Conservation (phyloP, 441 rosid genomes). For the Breynia disticha region DNA sequence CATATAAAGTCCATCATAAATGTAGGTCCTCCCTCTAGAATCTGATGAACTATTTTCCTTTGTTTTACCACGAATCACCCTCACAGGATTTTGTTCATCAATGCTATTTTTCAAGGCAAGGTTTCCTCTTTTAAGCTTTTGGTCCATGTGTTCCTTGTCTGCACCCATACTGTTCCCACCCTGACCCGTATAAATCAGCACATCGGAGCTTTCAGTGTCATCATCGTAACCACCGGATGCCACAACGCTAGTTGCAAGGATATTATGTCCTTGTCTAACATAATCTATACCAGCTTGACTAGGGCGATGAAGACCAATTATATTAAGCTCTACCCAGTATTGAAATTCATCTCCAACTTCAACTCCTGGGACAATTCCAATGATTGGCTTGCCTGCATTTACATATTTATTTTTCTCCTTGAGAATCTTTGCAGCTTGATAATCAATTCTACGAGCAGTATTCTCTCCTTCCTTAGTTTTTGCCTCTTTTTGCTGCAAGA, state of each 20-base stretch:
- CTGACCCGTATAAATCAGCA: constrained; percentile 67
- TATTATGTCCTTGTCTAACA: constrained; percentile 28
- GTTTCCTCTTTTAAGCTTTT: constrained; percentile 65
- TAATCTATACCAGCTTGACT: constrained; percentile 75
- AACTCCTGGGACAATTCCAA: constrained; percentile 80
- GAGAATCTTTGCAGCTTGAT: constrained; percentile 42
- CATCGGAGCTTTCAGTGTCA: constrained; percentile 58
- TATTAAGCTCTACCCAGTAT: constrained; percentile 64
- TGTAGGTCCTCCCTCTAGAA: constrained; percentile 32
- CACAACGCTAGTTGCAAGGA: constrained; percentile 60
- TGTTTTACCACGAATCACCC: constrained; percentile 67
- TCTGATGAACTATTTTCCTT: constrained; percentile 31
- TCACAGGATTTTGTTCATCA: constrained; percentile 49
- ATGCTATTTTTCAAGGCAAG: constrained; percentile 61
- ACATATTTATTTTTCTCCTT: constrained; percentile 37
- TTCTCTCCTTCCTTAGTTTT: constrained; percentile 18
- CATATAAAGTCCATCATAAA: constrained; percentile 70
- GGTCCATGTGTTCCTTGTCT: constrained; percentile 59
- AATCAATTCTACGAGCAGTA: constrained; percentile 43
- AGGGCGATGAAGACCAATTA: constrained; percentile 75
- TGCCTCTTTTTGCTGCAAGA: constrained; percentile 63
- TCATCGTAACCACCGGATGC: constrained; percentile 84
- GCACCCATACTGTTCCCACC: constrained; percentile 61
- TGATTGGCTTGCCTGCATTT: constrained; percentile 31
- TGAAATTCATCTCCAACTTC: constrained; percentile 91